Base-by-base conservation (phyloP, 208 protist species). In the Leishmania mexicana region DNA sequence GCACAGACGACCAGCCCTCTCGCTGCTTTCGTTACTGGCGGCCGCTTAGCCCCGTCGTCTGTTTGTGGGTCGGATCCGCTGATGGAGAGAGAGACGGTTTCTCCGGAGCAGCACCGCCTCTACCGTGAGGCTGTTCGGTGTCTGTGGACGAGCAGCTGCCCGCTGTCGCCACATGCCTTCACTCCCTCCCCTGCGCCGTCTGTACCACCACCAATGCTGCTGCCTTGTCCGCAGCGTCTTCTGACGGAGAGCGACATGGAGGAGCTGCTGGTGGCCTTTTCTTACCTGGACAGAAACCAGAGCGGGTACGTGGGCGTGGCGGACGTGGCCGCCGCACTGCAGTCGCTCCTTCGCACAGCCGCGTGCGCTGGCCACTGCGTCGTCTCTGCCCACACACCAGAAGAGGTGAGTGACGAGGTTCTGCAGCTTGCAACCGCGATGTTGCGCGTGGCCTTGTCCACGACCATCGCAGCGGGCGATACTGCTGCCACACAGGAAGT, bases 21-120 rank as follows among this genome's bases (percentile, higher is more conserved):
- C 19, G 73, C 57, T 51, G 40, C 31, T 64, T 28, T 28, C 38
- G 42, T 62, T 51, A 51, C 70, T 47, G 70, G 24, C 70, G 45
- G 13, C 24, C 11, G 45, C 45, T 11, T 51, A 74, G 42, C 24
- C 45, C 8, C 47, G 11, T 74, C 24, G 45, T 8, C 45, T 11
- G 35, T 53, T 19, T 31, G 8, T 74, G 70, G 70, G 8, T 3
- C 70, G 70, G 15, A 24, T 3, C 42, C 40, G 8, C 24, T 74
- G 70, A n/a, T 17, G 28, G 42, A 51, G 70, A 54, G 45, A 31
- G 70, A 54, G 45, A 54, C 70, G 49, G 70, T 74, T n/a, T 45
- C 45, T 21, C 51, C 51, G 60, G 70, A 51, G 75, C 83, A 85
- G 64, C 83, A 79, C 35, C 78, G 78, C 5, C 83, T 85, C 42